These are phyloP conservation scores for Blepharisma japonicum DNA, from an alignment of 73 alveolate species.

Conservation along the genomic window DNA sequence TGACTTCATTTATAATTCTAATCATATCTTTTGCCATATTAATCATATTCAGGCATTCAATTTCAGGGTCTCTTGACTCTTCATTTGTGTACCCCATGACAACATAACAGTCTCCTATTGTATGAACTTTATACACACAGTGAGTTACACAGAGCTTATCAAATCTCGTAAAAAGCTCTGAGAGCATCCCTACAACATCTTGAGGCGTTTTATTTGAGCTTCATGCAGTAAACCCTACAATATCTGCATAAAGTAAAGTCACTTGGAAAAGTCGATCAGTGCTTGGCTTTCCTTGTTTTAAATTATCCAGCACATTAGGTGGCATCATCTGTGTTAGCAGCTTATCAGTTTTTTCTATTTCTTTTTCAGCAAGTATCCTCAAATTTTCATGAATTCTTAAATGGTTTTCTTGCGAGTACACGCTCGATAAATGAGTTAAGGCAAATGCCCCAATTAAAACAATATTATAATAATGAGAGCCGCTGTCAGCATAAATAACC, in stretches of 20 bases:
- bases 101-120: slow-evolving; percentile 98
- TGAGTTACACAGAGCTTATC: slow-evolving; percentile 89
- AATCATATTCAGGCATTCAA: slow-evolving; percentile 91
- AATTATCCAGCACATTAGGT: slow-evolving; percentile 16
- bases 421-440: neutral
- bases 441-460: neutral
- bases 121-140: slow-evolving; percentile 91
- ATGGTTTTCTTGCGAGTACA: neutral
- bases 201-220: slow-evolving; percentile 20
- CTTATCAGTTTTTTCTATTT: slow-evolving; percentile 19
- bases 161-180: slow-evolving; percentile 81
- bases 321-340: slow-evolving; percentile 26
- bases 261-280: slow-evolving; percentile 83
- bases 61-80: slow-evolving; percentile 83
- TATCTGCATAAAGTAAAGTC: slow-evolving; percentile 92
- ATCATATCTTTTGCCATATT: slow-evolving; percentile 60
- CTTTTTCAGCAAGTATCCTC: slow-evolving; percentile 13
- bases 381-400: neutral
- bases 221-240: slow-evolving; percentile 69
- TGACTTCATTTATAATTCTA: slow-evolving; percentile 42
- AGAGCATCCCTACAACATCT: slow-evolving; percentile 8
- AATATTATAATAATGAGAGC: neutral
- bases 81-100: slow-evolving; percentile 90
- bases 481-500: neutral
- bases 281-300: slow-evolving; percentile 25